Percentiles rank a stretch among this genome's conserved stretches.
Conservation (phyloP, 495 filamentous ascomycete genomes). For the Penicillium crystallinum region DNA sequence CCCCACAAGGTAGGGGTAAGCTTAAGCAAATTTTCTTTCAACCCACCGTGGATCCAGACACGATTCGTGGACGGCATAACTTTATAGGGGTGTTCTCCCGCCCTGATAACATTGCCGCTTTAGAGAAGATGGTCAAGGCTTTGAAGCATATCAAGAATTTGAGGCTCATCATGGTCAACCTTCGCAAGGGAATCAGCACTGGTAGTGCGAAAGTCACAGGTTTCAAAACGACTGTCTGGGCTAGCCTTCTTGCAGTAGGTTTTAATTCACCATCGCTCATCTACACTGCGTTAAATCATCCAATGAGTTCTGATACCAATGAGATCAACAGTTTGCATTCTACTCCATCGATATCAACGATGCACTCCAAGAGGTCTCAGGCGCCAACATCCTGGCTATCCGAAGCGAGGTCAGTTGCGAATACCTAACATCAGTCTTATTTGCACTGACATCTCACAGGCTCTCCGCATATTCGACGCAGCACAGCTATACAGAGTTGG, state of each 20-base stretch:
- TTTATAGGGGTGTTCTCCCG: conserved; percentile 64
- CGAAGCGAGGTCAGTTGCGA: conserved; percentile 47
- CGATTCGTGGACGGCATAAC: conserved; percentile 71
- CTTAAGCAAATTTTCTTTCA: conserved; percentile 82
- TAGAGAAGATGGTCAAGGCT: conserved; percentile 55
- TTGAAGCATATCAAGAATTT: conserved; percentile 78
- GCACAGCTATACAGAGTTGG: conserved; percentile 58
- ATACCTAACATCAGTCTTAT: neutral
- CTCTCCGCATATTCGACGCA: conserved; percentile 42
- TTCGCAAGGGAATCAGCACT: conserved; percentile 70
- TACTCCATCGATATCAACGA: conserved; percentile 66
- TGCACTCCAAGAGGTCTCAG: conserved; percentile 54
- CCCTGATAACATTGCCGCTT: conserved; percentile 57
- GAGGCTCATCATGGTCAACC: conserved; percentile 59
- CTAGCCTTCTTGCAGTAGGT: conserved; percentile 51
- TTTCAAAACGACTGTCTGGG: conserved; percentile 68
- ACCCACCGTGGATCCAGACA: conserved; percentile 60
- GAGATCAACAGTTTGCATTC: conserved; percentile 53
- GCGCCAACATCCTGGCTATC: conserved; percentile 52
- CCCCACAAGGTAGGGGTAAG: conserved; percentile 71
- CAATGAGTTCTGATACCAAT: conserved; percentile 12
- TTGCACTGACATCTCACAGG: conserved; percentile 21
- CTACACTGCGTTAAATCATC: neutral
- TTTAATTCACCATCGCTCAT: neutral
- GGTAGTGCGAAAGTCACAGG: conserved; percentile 51